Percentiles rank a stretch among this genome's conserved stretches.
phyloP scores from a whole-genome alignment of 768 basidiomycete genomes.

The Mrakia gelida region DNA sequence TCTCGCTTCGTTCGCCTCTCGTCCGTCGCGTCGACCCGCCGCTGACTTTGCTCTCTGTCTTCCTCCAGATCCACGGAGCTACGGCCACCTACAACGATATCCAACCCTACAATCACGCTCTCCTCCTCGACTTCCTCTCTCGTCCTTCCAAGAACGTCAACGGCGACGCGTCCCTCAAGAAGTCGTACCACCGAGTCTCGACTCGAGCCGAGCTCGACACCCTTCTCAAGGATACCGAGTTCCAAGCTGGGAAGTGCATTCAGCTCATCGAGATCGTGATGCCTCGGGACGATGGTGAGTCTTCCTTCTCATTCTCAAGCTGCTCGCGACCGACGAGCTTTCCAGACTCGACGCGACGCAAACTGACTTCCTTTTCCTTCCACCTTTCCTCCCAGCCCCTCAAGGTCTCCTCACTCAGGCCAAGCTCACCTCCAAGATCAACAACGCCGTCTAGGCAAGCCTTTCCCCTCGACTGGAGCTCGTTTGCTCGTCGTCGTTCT shows the following conservation, averaged over 20 bases:
- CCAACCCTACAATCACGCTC: constrained; percentile 56
- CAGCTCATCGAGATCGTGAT: constrained; percentile 44
- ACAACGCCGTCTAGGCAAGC: too few species aligned
- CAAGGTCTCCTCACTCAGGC: not conserved
- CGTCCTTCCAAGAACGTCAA: constrained; percentile 39
- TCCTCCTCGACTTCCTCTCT: constrained; percentile 51
- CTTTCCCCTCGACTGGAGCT: not conserved
- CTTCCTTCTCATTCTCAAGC: not conserved
- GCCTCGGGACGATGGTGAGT: constrained; percentile 41
- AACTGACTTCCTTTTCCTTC: not conserved
- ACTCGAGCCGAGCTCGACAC: constrained; percentile 63
- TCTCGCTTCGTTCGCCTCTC: too few species aligned
- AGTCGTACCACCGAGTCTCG: constrained; percentile 54
- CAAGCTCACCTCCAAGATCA: not conserved
- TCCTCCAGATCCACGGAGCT: constrained; percentile 43
- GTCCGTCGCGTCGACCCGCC: too few species aligned
- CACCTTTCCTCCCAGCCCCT: not conserved
- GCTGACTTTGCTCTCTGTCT: not conserved
- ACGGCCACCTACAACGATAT: constrained; percentile 72
- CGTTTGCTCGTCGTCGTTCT: too few species aligned
- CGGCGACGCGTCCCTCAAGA: constrained; percentile 30
- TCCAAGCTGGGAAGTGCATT: constrained; percentile 61
- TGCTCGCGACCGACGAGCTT: too few species aligned
- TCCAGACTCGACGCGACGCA: too few species aligned
- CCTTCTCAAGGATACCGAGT: constrained; percentile 61